Evolutionary conservation across 768 basidiomycete genomes (phyloP).

Genomic region (Amanita thiersii): DNA sequence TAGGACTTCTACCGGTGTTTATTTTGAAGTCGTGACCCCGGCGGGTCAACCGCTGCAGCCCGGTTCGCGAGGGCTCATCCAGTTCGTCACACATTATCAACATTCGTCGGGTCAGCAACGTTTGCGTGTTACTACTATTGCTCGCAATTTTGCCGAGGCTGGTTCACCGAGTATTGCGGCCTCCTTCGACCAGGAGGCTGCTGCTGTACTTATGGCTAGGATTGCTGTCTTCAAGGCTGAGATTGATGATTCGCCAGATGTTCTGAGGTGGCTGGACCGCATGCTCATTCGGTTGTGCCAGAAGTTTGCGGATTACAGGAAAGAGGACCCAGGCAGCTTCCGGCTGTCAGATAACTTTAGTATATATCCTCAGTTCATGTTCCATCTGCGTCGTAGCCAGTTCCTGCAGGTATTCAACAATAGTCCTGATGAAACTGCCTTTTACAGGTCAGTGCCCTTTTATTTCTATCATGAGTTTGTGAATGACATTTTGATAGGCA

Average conservation of each 20-base stretch:
- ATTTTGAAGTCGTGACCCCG: conserved; percentile 98
- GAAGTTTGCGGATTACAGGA: conserved; percentile 98
- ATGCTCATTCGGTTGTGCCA: conserved; percentile 99
- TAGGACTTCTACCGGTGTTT: conserved; percentile 82
- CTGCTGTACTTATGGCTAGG: conserved; percentile 96
- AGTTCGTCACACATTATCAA: conserved; percentile 98
- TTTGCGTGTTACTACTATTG: conserved; percentile 95
- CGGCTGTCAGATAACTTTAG: conserved; percentile 91
- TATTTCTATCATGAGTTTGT: conserved; percentile 4
- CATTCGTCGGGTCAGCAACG: conserved; percentile 94
- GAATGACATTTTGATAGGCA: conserved; percentile 46
- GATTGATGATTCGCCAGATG: conserved; percentile 96
- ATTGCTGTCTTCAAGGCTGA: conserved; percentile 99
- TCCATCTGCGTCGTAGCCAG: conserved; percentile 94
- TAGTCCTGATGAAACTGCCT: conserved; percentile 98
- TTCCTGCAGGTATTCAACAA: conserved; percentile 99
- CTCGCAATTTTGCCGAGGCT: conserved; percentile 95
- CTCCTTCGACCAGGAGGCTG: conserved; percentile 96
- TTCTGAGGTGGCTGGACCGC: conserved; percentile 92
- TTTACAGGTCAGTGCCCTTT: conserved; percentile 70
- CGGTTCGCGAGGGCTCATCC: conserved; percentile 89
- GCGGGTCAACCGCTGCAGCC: conserved; percentile 89
- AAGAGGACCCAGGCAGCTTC: conserved; percentile 95
- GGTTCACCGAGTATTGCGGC: conserved; percentile 91
- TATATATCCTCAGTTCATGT: conserved; percentile 99